Conservation (phyloP, 2,329 filamentous ascomycete genomes). For the Chalaropsis ovoidea region DNA sequence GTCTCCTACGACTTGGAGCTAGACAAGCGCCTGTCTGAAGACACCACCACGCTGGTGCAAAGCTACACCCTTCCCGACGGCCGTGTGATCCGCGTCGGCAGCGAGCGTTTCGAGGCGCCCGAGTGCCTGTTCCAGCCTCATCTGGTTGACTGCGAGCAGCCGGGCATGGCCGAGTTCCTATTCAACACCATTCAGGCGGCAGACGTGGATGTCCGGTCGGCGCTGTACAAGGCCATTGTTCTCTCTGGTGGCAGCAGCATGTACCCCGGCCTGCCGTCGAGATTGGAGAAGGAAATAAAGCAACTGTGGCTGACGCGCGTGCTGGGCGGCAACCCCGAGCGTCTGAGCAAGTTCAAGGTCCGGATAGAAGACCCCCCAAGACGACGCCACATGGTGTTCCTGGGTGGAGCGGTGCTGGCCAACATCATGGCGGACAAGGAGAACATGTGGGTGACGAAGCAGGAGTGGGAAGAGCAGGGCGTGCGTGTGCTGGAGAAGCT, state of each 20-base stretch:
- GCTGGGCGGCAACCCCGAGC: conserved; percentile 80
- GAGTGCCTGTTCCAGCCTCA: conserved; percentile 98
- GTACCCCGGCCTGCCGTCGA: conserved; percentile 91
- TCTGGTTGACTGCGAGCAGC: conserved; percentile 92
- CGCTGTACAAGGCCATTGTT: conserved; percentile 94
- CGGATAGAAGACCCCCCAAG: conserved; percentile 95
- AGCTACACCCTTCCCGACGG: conserved; percentile 96
- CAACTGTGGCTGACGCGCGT: conserved; percentile 95
- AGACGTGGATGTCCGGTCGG: conserved; percentile 87
- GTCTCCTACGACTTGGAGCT: conserved; percentile 96
- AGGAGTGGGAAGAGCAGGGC: conserved; percentile 94
- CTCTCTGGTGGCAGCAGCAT: conserved; percentile 95
- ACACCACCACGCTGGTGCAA: conserved; percentile 93
- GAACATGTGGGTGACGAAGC: conserved; percentile 96
- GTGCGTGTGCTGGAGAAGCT: conserved; percentile 78
- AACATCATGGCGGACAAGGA: conserved; percentile 99
- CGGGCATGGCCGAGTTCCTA: conserved; percentile 89
- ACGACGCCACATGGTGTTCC: conserved; percentile 97
- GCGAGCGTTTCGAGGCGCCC: conserved; percentile 93
- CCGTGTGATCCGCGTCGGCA: conserved; percentile 88
- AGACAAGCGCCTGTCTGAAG: conserved; percentile 90
- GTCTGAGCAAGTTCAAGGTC: conserved; percentile 98
- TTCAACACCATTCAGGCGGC: conserved; percentile 98
- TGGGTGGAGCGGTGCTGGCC: conserved; percentile 89
- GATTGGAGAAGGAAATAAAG: conserved; percentile 96